Evolutionary conservation across 2,329 filamentous ascomycete species (phyloP).

Genomic region (Phyllosticta citriasiana): DNA sequence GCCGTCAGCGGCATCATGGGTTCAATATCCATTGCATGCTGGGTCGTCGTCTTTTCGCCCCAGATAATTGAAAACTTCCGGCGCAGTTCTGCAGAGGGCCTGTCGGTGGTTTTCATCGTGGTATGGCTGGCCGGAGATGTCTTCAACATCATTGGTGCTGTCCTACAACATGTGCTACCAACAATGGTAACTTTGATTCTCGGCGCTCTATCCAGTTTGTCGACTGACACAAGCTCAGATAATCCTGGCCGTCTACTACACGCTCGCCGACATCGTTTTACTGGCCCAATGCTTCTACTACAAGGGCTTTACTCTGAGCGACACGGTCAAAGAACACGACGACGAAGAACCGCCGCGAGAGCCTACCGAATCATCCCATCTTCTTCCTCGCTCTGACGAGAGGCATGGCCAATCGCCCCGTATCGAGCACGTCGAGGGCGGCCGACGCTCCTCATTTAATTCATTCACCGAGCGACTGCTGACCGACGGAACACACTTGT

Average conservation of each 20-base stretch:
- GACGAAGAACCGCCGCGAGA: slow-evolving; percentile 14
- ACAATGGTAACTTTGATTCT: slow-evolving; percentile 57
- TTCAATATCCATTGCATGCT: slow-evolving; percentile 92
- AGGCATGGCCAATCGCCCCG: slow-evolving; percentile 13
- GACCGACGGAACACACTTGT: slow-evolving; percentile 60
- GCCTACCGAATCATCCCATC: slow-evolving; percentile 27
- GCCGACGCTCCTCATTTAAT: slow-evolving; percentile 22
- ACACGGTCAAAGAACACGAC: slow-evolving; percentile 20
- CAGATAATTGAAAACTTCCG: slow-evolving; percentile 95
- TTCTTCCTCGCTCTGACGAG: slow-evolving; percentile 18
- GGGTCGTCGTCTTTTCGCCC: slow-evolving; percentile 92
- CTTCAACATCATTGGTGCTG: slow-evolving; percentile 90
- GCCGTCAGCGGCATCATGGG: slow-evolving; percentile 89
- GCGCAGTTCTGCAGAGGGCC: slow-evolving; percentile 71
- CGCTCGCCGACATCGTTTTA: slow-evolving; percentile 80
- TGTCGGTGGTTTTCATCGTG: slow-evolving; percentile 85
- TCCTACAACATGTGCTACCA: slow-evolving; percentile 81
- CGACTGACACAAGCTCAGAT: slow-evolving; percentile 38
- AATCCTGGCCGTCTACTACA: slow-evolving; percentile 91
- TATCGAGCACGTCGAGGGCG: slow-evolving; percentile 20
- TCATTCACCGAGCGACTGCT: slow-evolving; percentile 38
- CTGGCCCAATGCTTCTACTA: slow-evolving; percentile 93
- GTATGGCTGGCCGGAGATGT: slow-evolving; percentile 91
- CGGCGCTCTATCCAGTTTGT: not conserved
- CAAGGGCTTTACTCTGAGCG: slow-evolving; percentile 55